phyloP scores from a whole-genome alignment of 768 basidiomycete species.

The Royoungia palumana region DNA sequence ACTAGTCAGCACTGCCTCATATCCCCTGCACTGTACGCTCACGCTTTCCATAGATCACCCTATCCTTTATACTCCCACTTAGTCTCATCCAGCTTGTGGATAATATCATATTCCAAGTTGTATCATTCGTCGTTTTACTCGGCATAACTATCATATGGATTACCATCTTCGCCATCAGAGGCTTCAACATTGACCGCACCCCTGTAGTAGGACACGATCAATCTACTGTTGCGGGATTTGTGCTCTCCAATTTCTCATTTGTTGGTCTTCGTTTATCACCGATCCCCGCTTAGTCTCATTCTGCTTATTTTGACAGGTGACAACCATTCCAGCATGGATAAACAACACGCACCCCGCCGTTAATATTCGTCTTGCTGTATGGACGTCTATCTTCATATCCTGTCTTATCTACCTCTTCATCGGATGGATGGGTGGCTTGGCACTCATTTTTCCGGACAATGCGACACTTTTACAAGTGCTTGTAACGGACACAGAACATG shows the following conservation, averaged over 20 bases:
- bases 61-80: slow-evolving; percentile 19
- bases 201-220: slow-evolving; percentile 17
- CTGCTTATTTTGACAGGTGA: slow-evolving; percentile 9
- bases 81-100: slow-evolving; percentile 24
- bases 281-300: neutral
- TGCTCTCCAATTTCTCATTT: slow-evolving; percentile 25
- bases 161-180: slow-evolving; percentile 10
- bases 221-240: slow-evolving; percentile 21
- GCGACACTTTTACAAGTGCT: slow-evolving; percentile 19
- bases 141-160: slow-evolving; percentile 20
- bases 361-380: slow-evolving; percentile 21
- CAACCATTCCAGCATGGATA: slow-evolving; percentile 25
- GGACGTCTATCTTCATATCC: slow-evolving; percentile 21
- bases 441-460: slow-evolving; percentile 6
- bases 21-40: neutral
- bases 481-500: slow-evolving; percentile 2
- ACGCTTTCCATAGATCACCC: slow-evolving; percentile 13
- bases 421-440: slow-evolving; percentile 21
- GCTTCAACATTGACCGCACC: slow-evolving; percentile 8
- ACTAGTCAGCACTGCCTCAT: slow-evolving; percentile 4
- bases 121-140: slow-evolving; percentile 20
- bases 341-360: slow-evolving; percentile 23
- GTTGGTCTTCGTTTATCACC: slow-evolving; percentile 5
- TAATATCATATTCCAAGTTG: slow-evolving; percentile 24
- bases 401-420: slow-evolving; percentile 24